Conservation (phyloP, 2,329 filamentous ascomycete genomes). For the Penicillium sp. region DNA sequence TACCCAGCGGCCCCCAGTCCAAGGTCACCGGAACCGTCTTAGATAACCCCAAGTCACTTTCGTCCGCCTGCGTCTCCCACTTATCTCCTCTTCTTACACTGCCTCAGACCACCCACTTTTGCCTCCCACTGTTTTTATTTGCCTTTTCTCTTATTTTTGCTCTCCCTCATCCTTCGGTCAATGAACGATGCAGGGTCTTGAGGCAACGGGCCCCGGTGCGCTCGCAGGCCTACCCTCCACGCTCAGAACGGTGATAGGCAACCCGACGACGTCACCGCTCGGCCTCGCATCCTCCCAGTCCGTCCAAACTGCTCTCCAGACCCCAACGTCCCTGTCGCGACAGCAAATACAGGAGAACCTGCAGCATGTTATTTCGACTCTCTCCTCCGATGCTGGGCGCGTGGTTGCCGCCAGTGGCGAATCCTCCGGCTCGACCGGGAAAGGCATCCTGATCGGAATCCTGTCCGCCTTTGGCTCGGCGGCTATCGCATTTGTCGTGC, state of each 20-base stretch:
- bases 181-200: conserved; percentile 43
- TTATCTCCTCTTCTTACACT: conserved; percentile 14
- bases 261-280: conserved; percentile 29
- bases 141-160: neutral
- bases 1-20: neutral
- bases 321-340: conserved; percentile 15
- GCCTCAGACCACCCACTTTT: conserved; percentile 1
- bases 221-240: conserved; percentile 36
- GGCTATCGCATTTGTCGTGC: conserved; percentile 74
- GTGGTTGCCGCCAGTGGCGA: conserved; percentile 38
- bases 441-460: conserved; percentile 90
- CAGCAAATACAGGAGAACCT: conserved; percentile 31
- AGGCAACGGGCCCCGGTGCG: conserved; percentile 39
- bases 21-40: conserved; percentile 27
- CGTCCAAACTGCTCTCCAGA: conserved; percentile 12
- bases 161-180: conserved; percentile 16
- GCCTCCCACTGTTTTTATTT: conserved; percentile 1
- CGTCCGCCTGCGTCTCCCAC: conserved; percentile 13
- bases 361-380: conserved; percentile 38
- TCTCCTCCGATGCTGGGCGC: conserved; percentile 24
- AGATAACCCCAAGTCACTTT: conserved; percentile 20
- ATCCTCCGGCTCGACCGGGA: conserved; percentile 57
- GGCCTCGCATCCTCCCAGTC: conserved; percentile 12
- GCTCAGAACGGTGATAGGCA: conserved; percentile 32
- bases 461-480: conserved; percentile 92